Conservation (phyloP, 345 rosid genomes). For the Conringia planisiliqua region DNA sequence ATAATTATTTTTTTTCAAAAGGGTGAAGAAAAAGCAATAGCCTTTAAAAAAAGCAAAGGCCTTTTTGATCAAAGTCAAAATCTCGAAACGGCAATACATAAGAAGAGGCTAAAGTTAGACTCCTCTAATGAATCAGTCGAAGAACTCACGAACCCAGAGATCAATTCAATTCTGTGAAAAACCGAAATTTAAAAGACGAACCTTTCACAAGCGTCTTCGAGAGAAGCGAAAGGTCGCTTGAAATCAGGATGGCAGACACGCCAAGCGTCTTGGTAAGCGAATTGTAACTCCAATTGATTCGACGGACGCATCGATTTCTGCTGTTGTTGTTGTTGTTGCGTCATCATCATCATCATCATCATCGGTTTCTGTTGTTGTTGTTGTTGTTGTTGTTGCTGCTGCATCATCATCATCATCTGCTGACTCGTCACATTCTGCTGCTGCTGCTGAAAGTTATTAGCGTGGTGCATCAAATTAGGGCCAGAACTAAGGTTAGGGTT, state of each 20-base stretch:
- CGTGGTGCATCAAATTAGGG: conserved; percentile 12
- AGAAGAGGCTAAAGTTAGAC: neutral
- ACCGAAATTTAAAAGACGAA: conserved; percentile 1
- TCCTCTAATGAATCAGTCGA: neutral
- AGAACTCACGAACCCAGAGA: neutral
- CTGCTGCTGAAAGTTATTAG: conserved; percentile 28
- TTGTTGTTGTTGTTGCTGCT: neutral
- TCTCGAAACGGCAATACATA: neutral
- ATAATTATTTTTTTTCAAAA: no score
- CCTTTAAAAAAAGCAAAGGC: no score
- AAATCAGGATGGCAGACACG: conserved; percentile 87
- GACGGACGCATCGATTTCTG: conserved; percentile 54
- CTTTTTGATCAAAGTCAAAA: neutral
- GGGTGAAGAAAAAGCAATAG: neutral
- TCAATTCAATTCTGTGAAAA: neutral
- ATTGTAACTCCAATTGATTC: conserved; percentile 76
- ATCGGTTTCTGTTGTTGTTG: conserved; percentile 46
- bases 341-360: conserved; percentile 1
- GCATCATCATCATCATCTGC: conserved; percentile 26
- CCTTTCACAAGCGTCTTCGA: conserved; percentile 97
- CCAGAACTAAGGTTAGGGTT: conserved; percentile 40
- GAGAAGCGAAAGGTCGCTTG: conserved; percentile 79
- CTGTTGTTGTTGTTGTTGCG: conserved; percentile 37
- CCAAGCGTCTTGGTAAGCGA: conserved; percentile 96
- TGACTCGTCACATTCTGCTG: conserved; percentile 28